Conservation (phyloP, 352 stramenopile genomes). For the Blastocystis sp. region DNA sequence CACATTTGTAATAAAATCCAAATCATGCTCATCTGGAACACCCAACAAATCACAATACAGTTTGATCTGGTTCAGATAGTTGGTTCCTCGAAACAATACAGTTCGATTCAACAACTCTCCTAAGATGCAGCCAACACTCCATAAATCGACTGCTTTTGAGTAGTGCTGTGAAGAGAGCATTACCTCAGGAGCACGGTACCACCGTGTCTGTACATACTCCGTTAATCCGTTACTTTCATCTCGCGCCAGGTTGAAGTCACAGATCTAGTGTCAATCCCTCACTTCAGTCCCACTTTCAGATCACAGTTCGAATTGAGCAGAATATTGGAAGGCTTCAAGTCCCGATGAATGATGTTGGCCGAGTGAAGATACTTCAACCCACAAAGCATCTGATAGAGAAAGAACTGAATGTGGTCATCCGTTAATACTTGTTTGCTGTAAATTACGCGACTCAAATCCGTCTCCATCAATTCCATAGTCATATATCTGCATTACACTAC, state of each 20-base stretch:
- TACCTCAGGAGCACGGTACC: constrained; percentile 84
- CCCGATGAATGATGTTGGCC: constrained; percentile 86
- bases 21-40: constrained; percentile 81
- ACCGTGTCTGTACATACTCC: constrained; percentile 84
- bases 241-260: constrained; percentile 82
- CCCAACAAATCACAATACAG: constrained; percentile 88
- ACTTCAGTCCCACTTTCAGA: constrained; percentile 71
- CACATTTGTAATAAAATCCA: constrained; percentile 90
- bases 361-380: constrained; percentile 92
- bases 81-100: constrained; percentile 86
- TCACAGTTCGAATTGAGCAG: constrained; percentile 91
- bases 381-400: constrained; percentile 85
- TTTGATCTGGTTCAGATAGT: constrained; percentile 87
- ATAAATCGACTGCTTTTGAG: constrained; percentile 89
- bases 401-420: constrained; percentile 84
- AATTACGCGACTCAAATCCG: constrained; percentile 79
- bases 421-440: constrained; percentile 80
- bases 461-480: constrained; percentile 80
- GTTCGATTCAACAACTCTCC: constrained; percentile 92
- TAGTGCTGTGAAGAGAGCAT: constrained; percentile 97
- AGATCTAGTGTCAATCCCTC: constrained; percentile 71
- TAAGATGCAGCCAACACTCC: constrained; percentile 96
- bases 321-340: constrained; percentile 89
- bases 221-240: constrained; percentile 75
- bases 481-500: constrained; percentile 70